Percentiles rank a stretch among this genome's conserved stretches.
Conservation (phyloP, 768 basidiomycete genomes). For the Phanerochaete carnosa region DNA sequence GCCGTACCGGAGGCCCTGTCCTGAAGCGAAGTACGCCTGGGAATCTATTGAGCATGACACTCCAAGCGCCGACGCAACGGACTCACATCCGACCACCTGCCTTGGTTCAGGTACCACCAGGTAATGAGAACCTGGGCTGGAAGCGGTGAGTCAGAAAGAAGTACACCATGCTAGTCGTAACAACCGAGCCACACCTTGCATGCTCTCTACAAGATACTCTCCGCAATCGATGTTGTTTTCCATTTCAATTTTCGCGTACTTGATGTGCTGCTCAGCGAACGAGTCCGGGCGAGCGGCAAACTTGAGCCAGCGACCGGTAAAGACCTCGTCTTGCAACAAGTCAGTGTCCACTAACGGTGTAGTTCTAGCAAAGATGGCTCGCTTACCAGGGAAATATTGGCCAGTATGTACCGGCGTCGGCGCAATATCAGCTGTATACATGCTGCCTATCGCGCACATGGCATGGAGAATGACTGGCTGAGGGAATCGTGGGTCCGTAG, state of each 20-base stretch:
- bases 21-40: constrained; percentile 26
- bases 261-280: constrained; percentile 66
- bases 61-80: not conserved
- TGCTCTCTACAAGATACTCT: constrained; percentile 53
- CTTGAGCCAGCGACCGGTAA: constrained; percentile 42
- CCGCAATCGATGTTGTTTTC: constrained; percentile 48
- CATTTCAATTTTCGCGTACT: constrained; percentile 47
- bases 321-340: constrained; percentile 49
- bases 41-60: not conserved
- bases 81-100: constrained; percentile 57
- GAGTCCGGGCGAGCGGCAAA: constrained; percentile 50
- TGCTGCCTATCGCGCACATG: constrained; percentile 76
- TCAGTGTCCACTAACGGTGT: not conserved
- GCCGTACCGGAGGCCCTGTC: constrained; percentile 50
- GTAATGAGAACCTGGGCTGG: not conserved
- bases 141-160: constrained; percentile 38
- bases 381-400: constrained; percentile 1
- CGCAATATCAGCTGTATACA: constrained; percentile 70
- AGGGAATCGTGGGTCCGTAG: constrained; percentile 73
- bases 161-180: not conserved
- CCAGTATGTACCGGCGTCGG: constrained; percentile 19
- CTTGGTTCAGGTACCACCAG: not conserved
- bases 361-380: too few relatives aligned
- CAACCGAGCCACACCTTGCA: constrained; percentile 48
- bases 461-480: constrained; percentile 71